Percentiles rank a stretch among this genome's conserved stretches.
phyloP scores from a whole-genome alignment of 2,329 filamentous ascomycete species.

The Aspergillus sp. region DNA sequence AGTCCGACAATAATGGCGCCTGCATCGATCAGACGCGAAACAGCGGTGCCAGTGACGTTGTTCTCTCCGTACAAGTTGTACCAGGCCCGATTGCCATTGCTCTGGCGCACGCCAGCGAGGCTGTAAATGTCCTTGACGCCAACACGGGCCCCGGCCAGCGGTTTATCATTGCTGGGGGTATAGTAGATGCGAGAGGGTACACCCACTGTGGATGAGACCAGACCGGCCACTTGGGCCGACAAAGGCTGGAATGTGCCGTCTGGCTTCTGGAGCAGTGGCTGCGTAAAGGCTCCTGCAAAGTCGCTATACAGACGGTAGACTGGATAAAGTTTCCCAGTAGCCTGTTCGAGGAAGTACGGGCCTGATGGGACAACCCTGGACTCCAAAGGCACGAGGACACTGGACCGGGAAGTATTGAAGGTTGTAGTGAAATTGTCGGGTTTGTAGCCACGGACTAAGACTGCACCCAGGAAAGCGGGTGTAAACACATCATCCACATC shows the following conservation, averaged over 20 bases:
- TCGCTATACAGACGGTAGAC: slow-evolving; percentile 3
- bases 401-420: not conserved
- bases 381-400: not conserved
- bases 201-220: slow-evolving; percentile 43
- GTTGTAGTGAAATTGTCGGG: not conserved
- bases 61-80: slow-evolving; percentile 53
- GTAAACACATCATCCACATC: slow-evolving; percentile 1
- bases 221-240: slow-evolving; percentile 1
- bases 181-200: slow-evolving; percentile 65
- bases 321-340: not conserved
- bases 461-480: not conserved
- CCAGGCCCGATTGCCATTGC: slow-evolving; percentile 62
- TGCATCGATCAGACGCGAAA: slow-evolving; percentile 58
- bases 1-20: slow-evolving; percentile 52
- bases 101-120: slow-evolving; percentile 58
- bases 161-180: slow-evolving; percentile 43
- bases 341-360: slow-evolving; percentile 5
- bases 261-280: slow-evolving; percentile 3
- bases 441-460: not conserved
- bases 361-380: not conserved
- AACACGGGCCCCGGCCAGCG: slow-evolving; percentile 61
- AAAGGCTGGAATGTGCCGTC: slow-evolving; percentile 3
- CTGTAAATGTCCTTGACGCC: slow-evolving; percentile 66
- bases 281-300: slow-evolving; percentile 1
- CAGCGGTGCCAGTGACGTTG: slow-evolving; percentile 51